Conservation (phyloP, 2,329 filamentous ascomycete species). For the Aspergillus sp. region DNA sequence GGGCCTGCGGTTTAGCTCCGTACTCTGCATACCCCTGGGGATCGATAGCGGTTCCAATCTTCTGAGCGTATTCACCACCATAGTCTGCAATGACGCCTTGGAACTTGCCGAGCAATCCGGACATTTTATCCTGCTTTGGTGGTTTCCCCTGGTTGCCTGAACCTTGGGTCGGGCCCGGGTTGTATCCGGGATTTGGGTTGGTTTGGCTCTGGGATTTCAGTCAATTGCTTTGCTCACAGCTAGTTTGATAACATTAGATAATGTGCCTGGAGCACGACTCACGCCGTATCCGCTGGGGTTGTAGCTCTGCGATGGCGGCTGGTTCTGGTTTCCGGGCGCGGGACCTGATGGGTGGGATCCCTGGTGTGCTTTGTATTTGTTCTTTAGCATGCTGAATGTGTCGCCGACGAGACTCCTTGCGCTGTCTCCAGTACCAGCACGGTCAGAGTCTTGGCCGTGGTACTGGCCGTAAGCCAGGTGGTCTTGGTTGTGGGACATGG, state of each 20-base stretch:
- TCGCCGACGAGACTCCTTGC: conserved; percentile 55
- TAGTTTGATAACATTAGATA: background rate
- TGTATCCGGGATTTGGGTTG: conserved; percentile 14
- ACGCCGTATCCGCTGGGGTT: conserved; percentile 25
- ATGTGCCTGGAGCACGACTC: conserved; percentile 9
- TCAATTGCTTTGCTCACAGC: background rate
- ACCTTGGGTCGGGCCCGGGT: conserved; percentile 26
- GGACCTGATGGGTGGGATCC: conserved; percentile 13
- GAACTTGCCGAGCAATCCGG: conserved; percentile 56
- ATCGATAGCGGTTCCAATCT: conserved; percentile 48
- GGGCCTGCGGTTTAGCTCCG: conserved; percentile 37
- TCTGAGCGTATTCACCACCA: conserved; percentile 52
- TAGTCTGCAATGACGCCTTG: conserved; percentile 53
- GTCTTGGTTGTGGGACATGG: conserved; percentile 49
- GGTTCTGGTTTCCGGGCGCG: conserved; percentile 7
- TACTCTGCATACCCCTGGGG: conserved; percentile 50
- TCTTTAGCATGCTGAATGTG: conserved; percentile 50
- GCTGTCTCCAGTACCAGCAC: conserved; percentile 35
- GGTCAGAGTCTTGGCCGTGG: conserved; percentile 32
- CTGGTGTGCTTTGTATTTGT: conserved; percentile 36
- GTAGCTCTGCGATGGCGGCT: conserved; percentile 11
- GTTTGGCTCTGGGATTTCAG: background rate
- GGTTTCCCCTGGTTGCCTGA: conserved; percentile 28
- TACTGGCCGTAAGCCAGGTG: conserved; percentile 58
- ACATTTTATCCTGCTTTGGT: conserved; percentile 37